phyloP scores from a whole-genome alignment of 176 grass and related monocot genomes.

The Eremochloa ophiuroides region DNA sequence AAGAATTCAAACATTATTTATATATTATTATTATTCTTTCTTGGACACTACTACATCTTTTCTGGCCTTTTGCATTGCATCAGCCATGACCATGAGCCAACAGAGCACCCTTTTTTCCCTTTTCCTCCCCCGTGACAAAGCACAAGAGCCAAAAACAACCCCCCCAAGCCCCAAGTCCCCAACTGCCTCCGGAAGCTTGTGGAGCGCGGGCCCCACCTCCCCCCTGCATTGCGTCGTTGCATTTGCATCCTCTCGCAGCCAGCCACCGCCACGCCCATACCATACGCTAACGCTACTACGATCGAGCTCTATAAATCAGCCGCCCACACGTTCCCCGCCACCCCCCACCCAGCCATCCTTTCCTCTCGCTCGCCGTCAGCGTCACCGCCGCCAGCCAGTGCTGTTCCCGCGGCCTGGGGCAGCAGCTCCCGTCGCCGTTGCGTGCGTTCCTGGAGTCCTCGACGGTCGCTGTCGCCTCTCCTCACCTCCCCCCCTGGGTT shows the following conservation, averaged over 20 bases:
- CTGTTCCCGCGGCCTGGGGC: neutral
- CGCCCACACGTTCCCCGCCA: neutral
- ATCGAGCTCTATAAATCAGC: neutral
- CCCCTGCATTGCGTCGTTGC: too few species aligned
- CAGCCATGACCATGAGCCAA: neutral
- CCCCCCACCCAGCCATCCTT: neutral
- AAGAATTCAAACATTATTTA: too few species aligned
- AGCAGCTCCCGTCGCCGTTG: neutral
- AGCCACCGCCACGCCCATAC: too few species aligned
- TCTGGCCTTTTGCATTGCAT: neutral
- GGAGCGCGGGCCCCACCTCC: neutral
- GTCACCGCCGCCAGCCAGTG: too few species aligned
- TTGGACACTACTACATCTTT: neutral
- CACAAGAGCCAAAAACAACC: neutral
- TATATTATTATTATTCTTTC: too few species aligned
- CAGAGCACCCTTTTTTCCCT: neutral
- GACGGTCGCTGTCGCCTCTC: slow-evolving; percentile 23
- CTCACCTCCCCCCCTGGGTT: neutral
- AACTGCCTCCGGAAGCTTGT: slow-evolving; percentile 11
- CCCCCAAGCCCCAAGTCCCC: neutral
- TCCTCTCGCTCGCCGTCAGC: neutral
- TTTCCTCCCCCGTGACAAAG: neutral
- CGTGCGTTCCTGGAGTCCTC: slow-evolving; percentile 24
- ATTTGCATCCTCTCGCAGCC: neutral
- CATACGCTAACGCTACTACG: too few species aligned